phyloP scores from a whole-genome alignment of 1,139 yeast species.

The Taphrina deformans region DNA sequence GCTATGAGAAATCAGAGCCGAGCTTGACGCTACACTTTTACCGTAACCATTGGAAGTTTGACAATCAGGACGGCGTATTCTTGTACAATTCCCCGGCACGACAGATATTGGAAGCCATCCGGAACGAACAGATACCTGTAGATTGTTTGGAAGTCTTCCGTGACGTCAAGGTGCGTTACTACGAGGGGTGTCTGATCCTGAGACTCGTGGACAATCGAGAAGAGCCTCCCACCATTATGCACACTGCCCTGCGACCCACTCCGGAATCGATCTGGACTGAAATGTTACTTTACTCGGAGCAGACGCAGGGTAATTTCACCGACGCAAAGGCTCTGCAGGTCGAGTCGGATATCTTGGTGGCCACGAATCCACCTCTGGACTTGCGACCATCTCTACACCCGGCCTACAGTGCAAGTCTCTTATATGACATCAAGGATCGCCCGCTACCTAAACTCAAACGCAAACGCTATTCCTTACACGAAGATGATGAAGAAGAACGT shows the following conservation, averaged over 20 bases:
- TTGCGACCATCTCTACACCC: constrained; percentile 35
- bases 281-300: constrained; percentile 34
- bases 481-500: constrained; percentile 35
- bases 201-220: constrained; percentile 27
- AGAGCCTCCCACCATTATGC: constrained; percentile 29
- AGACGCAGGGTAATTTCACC: constrained; percentile 28
- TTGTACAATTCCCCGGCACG: constrained; percentile 36
- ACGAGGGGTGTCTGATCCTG: constrained; percentile 37
- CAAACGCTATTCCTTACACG: constrained; percentile 30
- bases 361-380: constrained; percentile 36
- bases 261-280: constrained; percentile 37
- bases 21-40: constrained; percentile 35
- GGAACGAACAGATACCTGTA: constrained; percentile 37
- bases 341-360: constrained; percentile 36
- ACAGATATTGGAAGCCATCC: constrained; percentile 34
- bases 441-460: constrained; percentile 31
- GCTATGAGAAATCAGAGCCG: constrained; percentile 34
- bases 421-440: constrained; percentile 27
- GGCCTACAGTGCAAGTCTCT: constrained; percentile 19
- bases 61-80: constrained; percentile 37
- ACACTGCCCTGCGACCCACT: constrained; percentile 36
- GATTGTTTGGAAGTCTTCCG: constrained; percentile 37
- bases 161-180: constrained; percentile 32
- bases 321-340: constrained; percentile 35
- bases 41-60: constrained; percentile 37